phyloP scores from a whole-genome alignment of 2,329 filamentous ascomycete genomes.

The Dothistroma pini region DNA sequence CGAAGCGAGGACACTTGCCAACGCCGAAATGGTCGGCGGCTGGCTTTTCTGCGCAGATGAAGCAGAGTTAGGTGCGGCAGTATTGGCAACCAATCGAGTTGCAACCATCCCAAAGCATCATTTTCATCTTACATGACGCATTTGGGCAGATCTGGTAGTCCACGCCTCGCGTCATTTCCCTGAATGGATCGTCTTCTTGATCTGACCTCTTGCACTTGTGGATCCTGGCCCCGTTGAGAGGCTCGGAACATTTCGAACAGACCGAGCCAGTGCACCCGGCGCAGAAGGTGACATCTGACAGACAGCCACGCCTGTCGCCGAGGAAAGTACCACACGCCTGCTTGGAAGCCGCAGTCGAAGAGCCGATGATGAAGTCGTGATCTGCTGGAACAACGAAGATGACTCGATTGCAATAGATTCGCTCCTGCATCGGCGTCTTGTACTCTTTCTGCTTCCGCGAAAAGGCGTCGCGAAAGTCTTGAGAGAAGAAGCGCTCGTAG shows the following conservation, averaged over 20 bases:
- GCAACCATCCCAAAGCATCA: conserved; percentile 13
- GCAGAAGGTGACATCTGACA: background rate
- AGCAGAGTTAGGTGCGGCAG: conserved; percentile 23
- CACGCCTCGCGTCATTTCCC: conserved; percentile 3
- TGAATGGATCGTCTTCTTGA: conserved; percentile 3
- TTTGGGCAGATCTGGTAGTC: conserved; percentile 20
- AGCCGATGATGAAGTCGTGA: background rate
- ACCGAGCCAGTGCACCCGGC: background rate
- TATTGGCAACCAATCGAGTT: conserved; percentile 15
- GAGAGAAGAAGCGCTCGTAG: background rate
- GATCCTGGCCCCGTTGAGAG: background rate
- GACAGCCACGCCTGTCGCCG: background rate
- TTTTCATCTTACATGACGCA: conserved; percentile 7
- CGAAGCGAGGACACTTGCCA: conserved; percentile 16
- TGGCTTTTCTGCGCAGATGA: conserved; percentile 13
- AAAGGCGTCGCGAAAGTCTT: background rate
- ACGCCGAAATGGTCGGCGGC: conserved; percentile 9
- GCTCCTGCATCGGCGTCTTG: conserved; percentile 1
- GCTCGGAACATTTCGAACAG: background rate
- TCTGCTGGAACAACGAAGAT: background rate
- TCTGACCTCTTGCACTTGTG: background rate
- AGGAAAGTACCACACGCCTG: background rate
- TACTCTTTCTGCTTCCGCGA: conserved; percentile 7
- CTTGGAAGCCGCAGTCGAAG: background rate
- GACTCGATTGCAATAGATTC: conserved; percentile 9